These are phyloP conservation scores for Umbelopsis sp. DNA, from an alignment of 371 early-diverging fungal species.

Conservation along the genomic window DNA sequence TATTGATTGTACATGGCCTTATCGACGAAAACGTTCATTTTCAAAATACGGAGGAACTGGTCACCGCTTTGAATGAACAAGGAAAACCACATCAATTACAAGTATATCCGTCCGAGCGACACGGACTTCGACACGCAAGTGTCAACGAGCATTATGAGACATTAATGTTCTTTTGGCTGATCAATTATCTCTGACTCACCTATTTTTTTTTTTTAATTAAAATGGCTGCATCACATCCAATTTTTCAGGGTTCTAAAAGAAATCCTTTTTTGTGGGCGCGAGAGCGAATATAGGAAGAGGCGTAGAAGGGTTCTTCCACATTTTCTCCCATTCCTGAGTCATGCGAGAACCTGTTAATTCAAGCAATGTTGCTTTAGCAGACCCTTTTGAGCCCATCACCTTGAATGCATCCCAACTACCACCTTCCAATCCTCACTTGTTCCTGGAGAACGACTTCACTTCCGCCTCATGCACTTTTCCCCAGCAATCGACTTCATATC, in stretches of 20 bases:
- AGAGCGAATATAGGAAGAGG: background rate
- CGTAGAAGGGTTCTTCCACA: background rate
- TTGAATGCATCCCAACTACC: background rate
- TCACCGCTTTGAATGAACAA: conserved; percentile 56
- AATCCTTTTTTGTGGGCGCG: background rate
- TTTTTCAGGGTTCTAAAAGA: background rate
- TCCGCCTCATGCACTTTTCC: background rate
- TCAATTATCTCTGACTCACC: conserved; percentile 54
- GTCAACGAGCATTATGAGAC: conserved; percentile 85
- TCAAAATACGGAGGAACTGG: conserved; percentile 64
- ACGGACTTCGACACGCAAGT: conserved; percentile 71
- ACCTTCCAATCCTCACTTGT: background rate
- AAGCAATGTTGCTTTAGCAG: background rate
- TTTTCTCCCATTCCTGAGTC: background rate
- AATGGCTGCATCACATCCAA: background rate
- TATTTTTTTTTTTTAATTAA: conserved; percentile 7
- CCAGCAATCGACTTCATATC: background rate
- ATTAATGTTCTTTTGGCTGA: conserved; percentile 71
- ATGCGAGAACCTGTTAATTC: background rate
- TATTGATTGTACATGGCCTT: conserved; percentile 77
- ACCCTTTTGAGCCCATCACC: background rate
- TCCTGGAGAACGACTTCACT: background rate
- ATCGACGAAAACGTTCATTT: conserved; percentile 88
- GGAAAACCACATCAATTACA: conserved; percentile 69
- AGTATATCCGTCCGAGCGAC: conserved; percentile 76